Percentiles rank a stretch among this genome's conserved stretches.
Evolutionary conservation across 495 filamentous ascomycete species (phyloP).

Genomic region (Penicillium alfredii): DNA sequence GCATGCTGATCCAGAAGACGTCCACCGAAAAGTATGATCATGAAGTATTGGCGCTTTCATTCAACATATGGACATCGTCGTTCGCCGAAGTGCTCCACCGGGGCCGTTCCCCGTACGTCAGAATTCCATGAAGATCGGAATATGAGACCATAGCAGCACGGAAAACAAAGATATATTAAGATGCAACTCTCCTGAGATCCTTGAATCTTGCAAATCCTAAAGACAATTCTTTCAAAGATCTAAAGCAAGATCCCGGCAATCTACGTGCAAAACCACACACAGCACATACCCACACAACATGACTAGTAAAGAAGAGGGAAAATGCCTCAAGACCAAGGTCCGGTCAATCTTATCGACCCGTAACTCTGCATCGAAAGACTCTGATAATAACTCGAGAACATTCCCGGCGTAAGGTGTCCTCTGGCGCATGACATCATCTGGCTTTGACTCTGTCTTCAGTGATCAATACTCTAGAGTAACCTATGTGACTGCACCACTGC

Average conservation of each 20-base stretch:
- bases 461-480: slow-evolving; percentile 3
- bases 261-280: slow-evolving; percentile 1
- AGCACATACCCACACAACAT: slow-evolving; percentile 4
- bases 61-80: slow-evolving; percentile 11
- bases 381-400: slow-evolving; percentile 14
- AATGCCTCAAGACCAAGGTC: slow-evolving; percentile 11
- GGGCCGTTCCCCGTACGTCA: background rate
- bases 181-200: no score
- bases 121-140: slow-evolving; percentile 2
- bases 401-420: slow-evolving; percentile 15
- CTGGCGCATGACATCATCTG: slow-evolving; percentile 2
- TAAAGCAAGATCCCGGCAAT: background rate
- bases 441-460: slow-evolving; percentile 12
- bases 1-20: background rate
- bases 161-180: no score
- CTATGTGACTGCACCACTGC: slow-evolving; percentile 3
- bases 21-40: background rate
- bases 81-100: slow-evolving; percentile 2
- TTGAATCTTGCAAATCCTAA: no score
- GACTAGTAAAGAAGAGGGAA: slow-evolving; percentile 5
- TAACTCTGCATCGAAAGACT: slow-evolving; percentile 7
- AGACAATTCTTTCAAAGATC: slow-evolving; percentile 1
- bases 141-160: background rate
- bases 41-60: no score
- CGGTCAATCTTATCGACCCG: slow-evolving; percentile 7